Base-by-base conservation (phyloP, 352 stramenopile species). In the Aphanomyces astaci region DNA sequence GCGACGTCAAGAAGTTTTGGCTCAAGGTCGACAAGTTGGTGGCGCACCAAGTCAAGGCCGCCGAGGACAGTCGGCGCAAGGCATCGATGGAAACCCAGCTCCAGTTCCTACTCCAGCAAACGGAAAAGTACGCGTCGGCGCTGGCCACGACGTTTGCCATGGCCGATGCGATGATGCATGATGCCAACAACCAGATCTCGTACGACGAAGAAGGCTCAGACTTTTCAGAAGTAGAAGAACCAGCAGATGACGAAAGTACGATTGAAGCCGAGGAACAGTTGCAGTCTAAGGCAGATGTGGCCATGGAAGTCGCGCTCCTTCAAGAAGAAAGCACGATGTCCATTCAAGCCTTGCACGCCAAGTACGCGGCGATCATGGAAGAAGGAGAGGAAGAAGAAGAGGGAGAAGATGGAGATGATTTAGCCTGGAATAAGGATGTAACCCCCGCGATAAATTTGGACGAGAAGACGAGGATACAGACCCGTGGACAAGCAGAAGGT, bases 21-120 rank as follows among this genome's bases (percentile, higher is more conserved):
- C 80, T 74, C 40, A 99, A 99, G 76, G 97, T 99, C 66, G 96
- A 99, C 82, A 96, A 97, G 70, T 88, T 99, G 55, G 96, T 99
- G 56, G 86, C 87, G 25, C 98, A 97, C 73, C 98, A 99, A 77
- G 92, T 99, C 75, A 97, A 98, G 71, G 63, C 97, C 15, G 79
- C 95, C 71, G 81, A 84, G 5, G 93, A 99, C 59, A 79, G 89
- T 63, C 65, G 87, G 51, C 74, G 86, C 2, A 86, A 89, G 63
- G 78, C 79, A 48, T 89, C 96, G 33, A 99, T 99, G 96, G 97
- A 99, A 76, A 86, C 86, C 24, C 94, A 99, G 54, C 76, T 99
- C 45, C 86, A 94, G 32, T 94, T 92, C 52, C 78, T 99, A 1
- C 88, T 99, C 7, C 73, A 83, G 48, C 95, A 99, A 84, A 99